Conservation (phyloP, 2,329 filamentous ascomycete species). For the Phyllosticta citriasiana region DNA sequence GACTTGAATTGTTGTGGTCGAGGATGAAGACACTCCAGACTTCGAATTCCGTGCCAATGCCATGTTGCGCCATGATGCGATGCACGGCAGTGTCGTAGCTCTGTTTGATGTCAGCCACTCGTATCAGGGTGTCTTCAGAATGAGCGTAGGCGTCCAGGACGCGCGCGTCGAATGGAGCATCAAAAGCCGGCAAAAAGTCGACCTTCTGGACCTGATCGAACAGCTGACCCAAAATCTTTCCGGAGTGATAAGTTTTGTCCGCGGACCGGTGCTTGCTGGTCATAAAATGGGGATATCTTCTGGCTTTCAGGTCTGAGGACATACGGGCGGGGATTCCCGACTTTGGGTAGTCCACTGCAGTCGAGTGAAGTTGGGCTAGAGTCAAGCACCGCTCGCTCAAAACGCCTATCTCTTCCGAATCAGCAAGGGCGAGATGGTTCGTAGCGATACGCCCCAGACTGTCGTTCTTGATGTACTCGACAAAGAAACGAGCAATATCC, state of each 20-base stretch:
- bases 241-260: conserved; percentile 52
- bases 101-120: conserved; percentile 57
- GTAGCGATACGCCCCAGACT: conserved; percentile 68
- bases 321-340: conserved; percentile 70
- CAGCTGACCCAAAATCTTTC: conserved; percentile 64
- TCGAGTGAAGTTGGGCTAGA: conserved; percentile 73
- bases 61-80: conserved; percentile 75
- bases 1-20: conserved; percentile 57
- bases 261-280: conserved; percentile 48
- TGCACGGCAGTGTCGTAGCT: conserved; percentile 69
- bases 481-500: conserved; percentile 77
- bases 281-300: conserved; percentile 77
- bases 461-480: conserved; percentile 88
- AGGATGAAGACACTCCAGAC: conserved; percentile 82
- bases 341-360: conserved; percentile 90
- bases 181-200: conserved; percentile 64
- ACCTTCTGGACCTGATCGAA: conserved; percentile 66
- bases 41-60: conserved; percentile 81
- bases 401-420: conserved; percentile 52
- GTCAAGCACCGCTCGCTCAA: conserved; percentile 60
- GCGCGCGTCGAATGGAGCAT: conserved; percentile 62
- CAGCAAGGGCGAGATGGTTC: conserved; percentile 70
- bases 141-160: conserved; percentile 57
- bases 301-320: conserved; percentile 48
- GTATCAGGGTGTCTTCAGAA: conserved; percentile 43